Conservation (phyloP, 352 stramenopile species). For the Globisporangium okanoganense region DNA sequence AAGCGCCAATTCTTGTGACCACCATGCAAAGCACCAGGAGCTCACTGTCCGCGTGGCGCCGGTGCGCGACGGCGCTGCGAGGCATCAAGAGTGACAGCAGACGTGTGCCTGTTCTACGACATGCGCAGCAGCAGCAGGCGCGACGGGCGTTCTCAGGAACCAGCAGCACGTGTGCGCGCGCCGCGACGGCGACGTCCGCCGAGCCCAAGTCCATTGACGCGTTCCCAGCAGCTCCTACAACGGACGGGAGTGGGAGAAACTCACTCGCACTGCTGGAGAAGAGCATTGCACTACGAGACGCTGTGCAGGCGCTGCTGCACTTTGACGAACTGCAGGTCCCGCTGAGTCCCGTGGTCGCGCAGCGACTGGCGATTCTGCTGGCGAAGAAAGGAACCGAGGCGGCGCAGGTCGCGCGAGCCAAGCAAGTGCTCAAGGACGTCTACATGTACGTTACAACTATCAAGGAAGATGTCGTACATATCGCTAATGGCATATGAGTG, state of each 20-base stretch:
- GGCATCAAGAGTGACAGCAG: not conserved
- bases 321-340: conserved; percentile 41
- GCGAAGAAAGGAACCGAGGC: conserved; percentile 40
- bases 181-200: not conserved
- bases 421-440: conserved; percentile 32
- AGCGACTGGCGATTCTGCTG: conserved; percentile 62
- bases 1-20: not conserved
- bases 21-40: conserved; percentile 1
- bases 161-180: not conserved
- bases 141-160: not conserved
- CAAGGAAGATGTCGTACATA: not conserved
- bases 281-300: conserved; percentile 26
- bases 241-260: not conserved
- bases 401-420: conserved; percentile 24
- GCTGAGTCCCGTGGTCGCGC: conserved; percentile 30
- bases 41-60: not conserved
- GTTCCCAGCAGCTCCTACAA: not conserved
- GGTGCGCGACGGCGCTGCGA: not conserved
- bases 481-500: not conserved
- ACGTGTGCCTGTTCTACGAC: not conserved
- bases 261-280: conserved; percentile 26
- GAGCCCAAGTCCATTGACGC: not conserved
- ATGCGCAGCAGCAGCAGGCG: not conserved
- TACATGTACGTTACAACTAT: conserved; percentile 15
- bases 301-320: conserved; percentile 33